phyloP scores from a whole-genome alignment of 2,329 filamentous ascomycete species.

The Cladophialophora bantiana region DNA sequence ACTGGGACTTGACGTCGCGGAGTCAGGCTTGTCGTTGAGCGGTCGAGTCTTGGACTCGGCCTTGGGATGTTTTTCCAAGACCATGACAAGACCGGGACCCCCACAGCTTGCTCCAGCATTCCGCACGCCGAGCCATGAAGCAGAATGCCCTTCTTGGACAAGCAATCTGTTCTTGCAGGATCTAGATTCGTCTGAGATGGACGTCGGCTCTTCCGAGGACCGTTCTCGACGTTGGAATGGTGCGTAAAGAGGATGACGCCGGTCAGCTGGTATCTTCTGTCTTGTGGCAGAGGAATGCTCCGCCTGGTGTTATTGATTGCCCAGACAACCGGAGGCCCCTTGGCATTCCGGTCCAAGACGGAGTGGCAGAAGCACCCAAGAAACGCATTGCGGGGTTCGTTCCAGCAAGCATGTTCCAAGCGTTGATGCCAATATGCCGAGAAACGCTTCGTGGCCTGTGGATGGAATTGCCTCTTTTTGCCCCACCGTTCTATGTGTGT shows the following conservation, averaged over 20 bases:
- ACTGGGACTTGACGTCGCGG: conserved; percentile 6
- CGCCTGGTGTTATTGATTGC: conserved; percentile 3
- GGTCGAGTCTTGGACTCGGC: conserved; percentile 17
- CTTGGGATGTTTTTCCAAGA: conserved; percentile 20
- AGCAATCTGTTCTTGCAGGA: neutral
- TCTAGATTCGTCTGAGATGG: neutral
- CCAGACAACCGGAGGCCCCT: conserved; percentile 14
- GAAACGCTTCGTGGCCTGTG: neutral
- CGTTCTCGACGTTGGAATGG: neutral
- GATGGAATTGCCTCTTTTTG: neutral
- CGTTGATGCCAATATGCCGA: neutral
- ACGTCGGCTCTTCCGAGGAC: neutral
- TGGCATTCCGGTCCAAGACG: conserved; percentile 13
- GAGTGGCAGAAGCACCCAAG: conserved; percentile 1
- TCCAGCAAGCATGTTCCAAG: neutral
- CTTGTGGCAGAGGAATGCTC: conserved; percentile 7
- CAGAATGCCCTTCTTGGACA: neutral
- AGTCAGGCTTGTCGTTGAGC: conserved; percentile 14
- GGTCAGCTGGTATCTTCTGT: neutral
- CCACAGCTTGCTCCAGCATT: conserved; percentile 20
- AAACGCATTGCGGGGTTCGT: conserved; percentile 11
- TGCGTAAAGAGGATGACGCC: neutral
- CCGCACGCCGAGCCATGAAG: neutral
- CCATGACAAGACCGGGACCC: conserved; percentile 15
- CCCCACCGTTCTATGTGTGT: neutral